Percentiles rank a stretch among this genome's conserved stretches.
phyloP scores from a whole-genome alignment of 192 early-diverging fungal genomes.

The Coemansia sp. region DNA sequence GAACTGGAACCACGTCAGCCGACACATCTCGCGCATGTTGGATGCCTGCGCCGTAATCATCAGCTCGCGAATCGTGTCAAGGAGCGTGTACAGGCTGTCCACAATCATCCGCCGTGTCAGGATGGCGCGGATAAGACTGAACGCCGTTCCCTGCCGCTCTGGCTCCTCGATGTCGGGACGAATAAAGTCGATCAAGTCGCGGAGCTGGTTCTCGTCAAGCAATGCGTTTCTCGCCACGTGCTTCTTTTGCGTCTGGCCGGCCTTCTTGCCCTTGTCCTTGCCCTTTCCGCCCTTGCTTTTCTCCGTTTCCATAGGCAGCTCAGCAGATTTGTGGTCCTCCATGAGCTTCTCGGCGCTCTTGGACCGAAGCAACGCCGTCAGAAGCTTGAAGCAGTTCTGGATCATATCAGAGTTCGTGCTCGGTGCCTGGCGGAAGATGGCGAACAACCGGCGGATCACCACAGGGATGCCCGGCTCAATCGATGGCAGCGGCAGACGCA shows the following conservation, averaged over 20 bases:
- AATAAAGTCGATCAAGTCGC: conserved; percentile 74
- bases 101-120: conserved; percentile 81
- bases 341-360: conserved; percentile 70
- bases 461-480: conserved; percentile 66
- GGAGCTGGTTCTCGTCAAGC: conserved; percentile 63
- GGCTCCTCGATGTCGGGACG: conserved; percentile 87
- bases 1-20: conserved; percentile 83
- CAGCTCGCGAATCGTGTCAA: conserved; percentile 75
- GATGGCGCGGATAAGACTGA: conserved; percentile 85
- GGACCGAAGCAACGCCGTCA: conserved; percentile 76
- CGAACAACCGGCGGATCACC: conserved; percentile 77
- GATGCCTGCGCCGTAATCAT: conserved; percentile 85
- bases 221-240: conserved; percentile 20
- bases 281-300: background rate
- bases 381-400: conserved; percentile 79
- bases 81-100: conserved; percentile 91
- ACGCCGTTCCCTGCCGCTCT: conserved; percentile 79
- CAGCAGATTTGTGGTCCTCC: conserved; percentile 30
- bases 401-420: conserved; percentile 66
- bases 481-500: conserved; percentile 71
- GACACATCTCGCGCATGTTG: conserved; percentile 80
- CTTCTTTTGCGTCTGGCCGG: conserved; percentile 7
- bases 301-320: conserved; percentile 12
- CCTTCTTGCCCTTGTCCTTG: conserved; percentile 20
- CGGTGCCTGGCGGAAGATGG: conserved; percentile 65